Evolutionary conservation across 495 filamentous ascomycete species (phyloP).

Genomic region (Durotheca rogersii): DNA sequence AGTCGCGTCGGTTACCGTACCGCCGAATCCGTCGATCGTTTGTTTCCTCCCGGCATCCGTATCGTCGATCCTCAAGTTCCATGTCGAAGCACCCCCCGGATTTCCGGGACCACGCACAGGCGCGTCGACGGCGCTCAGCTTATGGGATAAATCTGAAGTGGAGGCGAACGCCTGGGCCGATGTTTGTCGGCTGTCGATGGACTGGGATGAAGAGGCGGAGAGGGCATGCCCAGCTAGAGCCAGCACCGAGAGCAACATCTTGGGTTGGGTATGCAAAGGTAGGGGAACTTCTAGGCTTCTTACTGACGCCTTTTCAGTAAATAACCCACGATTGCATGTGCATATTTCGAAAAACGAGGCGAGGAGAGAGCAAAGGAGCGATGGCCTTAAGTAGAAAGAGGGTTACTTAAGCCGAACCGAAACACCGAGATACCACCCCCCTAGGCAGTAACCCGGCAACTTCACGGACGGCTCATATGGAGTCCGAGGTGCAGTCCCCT

Average conservation of each 20-base stretch:
- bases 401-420: too few species aligned
- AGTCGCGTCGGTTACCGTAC: slow-evolving; percentile 57
- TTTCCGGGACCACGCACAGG: slow-evolving; percentile 47
- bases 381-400: slow-evolving; percentile 16
- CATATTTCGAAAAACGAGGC: background rate
- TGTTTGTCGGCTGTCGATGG: slow-evolving; percentile 14
- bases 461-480: too few species aligned
- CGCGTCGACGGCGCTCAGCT: slow-evolving; percentile 43
- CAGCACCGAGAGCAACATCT: slow-evolving; percentile 23
- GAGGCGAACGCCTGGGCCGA: slow-evolving; percentile 43
- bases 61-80: slow-evolving; percentile 53
- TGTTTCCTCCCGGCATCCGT: slow-evolving; percentile 48
- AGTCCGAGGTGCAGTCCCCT: slow-evolving; percentile 2
- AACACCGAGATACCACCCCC: slow-evolving; percentile 15
- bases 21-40: slow-evolving; percentile 56
- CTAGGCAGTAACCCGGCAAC: slow-evolving; percentile 8
- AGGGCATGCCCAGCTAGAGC: slow-evolving; percentile 22
- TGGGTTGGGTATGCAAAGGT: background rate
- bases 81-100: slow-evolving; percentile 45
- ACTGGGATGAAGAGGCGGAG: slow-evolving; percentile 12
- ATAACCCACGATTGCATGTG: background rate
- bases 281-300: background rate
- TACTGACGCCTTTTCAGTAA: background rate
- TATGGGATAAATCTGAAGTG: slow-evolving; percentile 48
- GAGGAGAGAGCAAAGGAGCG: slow-evolving; percentile 2